These are phyloP conservation scores for Coemansia sp. DNA, from an alignment of 192 early-diverging fungal genomes.

Conservation along the genomic window DNA sequence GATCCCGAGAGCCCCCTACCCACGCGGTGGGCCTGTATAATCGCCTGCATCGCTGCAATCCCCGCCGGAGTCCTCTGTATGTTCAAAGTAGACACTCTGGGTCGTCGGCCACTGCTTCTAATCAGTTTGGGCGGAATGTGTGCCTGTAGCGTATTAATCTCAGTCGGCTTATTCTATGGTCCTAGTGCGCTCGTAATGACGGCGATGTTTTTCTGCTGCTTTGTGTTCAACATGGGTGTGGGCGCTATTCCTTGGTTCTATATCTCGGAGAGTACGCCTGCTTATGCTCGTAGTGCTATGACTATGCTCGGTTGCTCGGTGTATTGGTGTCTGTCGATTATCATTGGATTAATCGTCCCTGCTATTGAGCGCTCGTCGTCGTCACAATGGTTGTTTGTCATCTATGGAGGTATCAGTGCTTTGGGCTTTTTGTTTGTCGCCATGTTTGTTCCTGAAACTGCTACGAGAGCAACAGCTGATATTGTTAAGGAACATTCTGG, in stretches of 20 bases:
- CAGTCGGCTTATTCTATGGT: slow-evolving; percentile 58
- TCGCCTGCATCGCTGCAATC: slow-evolving; percentile 60
- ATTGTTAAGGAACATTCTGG: slow-evolving; percentile 30
- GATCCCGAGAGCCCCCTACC: slow-evolving; percentile 53
- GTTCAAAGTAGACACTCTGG: slow-evolving; percentile 63
- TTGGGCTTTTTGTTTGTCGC: slow-evolving; percentile 55
- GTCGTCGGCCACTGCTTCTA: slow-evolving; percentile 68
- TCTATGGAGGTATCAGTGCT: slow-evolving; percentile 64
- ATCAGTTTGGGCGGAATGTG: slow-evolving; percentile 63
- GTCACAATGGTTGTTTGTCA: slow-evolving; percentile 54
- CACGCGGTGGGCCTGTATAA: slow-evolving; percentile 48
- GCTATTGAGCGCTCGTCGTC: slow-evolving; percentile 22
- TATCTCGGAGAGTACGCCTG: slow-evolving; percentile 69
- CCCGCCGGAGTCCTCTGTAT: slow-evolving; percentile 66
- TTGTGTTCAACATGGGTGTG: slow-evolving; percentile 70
- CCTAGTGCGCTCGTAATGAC: slow-evolving; percentile 59
- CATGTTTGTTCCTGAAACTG: slow-evolving; percentile 74
- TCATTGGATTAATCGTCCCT: slow-evolving; percentile 58
- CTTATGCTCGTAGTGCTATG: slow-evolving; percentile 66
- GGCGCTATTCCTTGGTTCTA: slow-evolving; percentile 82
- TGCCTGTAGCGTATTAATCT: slow-evolving; percentile 58
- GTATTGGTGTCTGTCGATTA: slow-evolving; percentile 67
- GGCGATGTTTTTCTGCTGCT: slow-evolving; percentile 68
- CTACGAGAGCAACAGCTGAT: slow-evolving; percentile 58
- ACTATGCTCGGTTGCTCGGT: slow-evolving; percentile 66